Conservation (phyloP, 2,329 filamentous ascomycete species). For the Neoscytalidium dimidiatum region DNA sequence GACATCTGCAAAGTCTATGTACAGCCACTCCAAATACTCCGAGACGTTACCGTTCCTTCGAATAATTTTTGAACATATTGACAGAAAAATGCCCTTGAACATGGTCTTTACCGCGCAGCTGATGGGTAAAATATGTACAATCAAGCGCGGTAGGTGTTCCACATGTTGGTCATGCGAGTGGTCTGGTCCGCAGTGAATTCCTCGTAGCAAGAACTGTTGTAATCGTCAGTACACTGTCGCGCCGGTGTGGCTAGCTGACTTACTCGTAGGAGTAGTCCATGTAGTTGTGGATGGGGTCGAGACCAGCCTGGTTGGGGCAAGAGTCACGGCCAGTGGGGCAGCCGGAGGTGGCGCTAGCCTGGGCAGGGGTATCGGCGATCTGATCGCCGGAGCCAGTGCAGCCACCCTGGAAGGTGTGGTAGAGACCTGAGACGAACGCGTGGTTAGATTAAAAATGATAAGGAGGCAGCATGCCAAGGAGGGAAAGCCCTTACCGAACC, state of each 20-base stretch:
- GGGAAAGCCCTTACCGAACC: constrained; percentile 24
- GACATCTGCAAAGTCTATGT: background rate
- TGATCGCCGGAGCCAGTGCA: constrained; percentile 29
- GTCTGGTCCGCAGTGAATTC: constrained; percentile 32
- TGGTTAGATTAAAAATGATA: background rate
- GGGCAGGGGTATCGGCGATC: constrained; percentile 33
- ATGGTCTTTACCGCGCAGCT: background rate
- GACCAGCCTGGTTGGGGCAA: constrained; percentile 29
- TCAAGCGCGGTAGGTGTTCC: constrained; percentile 24
- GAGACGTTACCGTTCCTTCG: too few species aligned
- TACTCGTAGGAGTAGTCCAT: constrained; percentile 35
- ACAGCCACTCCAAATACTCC: background rate
- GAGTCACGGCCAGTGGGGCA: constrained; percentile 31
- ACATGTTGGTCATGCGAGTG: constrained; percentile 29
- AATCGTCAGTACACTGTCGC: constrained; percentile 15
- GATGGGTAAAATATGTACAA: background rate
- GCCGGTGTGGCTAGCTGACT: background rate
- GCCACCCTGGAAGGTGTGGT: constrained; percentile 35
- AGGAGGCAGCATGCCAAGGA: background rate
- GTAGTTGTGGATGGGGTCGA: constrained; percentile 36
- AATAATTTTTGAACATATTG: background rate
- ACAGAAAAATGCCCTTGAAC: background rate
- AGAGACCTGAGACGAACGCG: constrained; percentile 24
- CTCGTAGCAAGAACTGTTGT: constrained; percentile 25
- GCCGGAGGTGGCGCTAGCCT: constrained; percentile 26